Conservation (phyloP, 768 basidiomycete species). For the Rhodosporidiobolus sp. region DNA sequence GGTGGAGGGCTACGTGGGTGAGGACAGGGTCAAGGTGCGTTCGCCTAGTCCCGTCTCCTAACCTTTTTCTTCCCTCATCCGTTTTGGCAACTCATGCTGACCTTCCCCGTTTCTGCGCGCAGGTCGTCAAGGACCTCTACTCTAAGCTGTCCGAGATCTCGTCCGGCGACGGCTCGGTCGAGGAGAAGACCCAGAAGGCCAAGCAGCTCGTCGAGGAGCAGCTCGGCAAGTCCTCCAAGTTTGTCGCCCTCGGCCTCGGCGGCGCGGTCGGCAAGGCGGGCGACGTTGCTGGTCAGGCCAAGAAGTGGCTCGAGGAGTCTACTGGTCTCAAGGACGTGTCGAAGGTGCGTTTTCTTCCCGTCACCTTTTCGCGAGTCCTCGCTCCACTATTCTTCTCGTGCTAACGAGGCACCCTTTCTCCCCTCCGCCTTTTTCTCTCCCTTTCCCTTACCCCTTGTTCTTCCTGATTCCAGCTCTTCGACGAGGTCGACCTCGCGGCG, state of each 20-base stretch:
- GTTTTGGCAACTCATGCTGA: too few relatives aligned
- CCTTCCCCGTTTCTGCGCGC: not conserved
- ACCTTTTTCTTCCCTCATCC: too few relatives aligned
- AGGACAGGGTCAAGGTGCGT: slow-evolving; percentile 42
- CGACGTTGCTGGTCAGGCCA: not conserved
- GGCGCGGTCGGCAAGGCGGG: slow-evolving; percentile 4
- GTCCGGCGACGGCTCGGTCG: slow-evolving; percentile 29
- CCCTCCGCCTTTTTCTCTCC: too few relatives aligned
- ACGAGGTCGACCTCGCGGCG: slow-evolving; percentile 27
- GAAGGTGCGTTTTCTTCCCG: slow-evolving; percentile 26
- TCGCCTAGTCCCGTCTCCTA: not conserved
- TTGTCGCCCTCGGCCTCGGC: slow-evolving; percentile 2
- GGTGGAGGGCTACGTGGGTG: slow-evolving; percentile 41
- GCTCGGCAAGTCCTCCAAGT: slow-evolving; percentile 32
- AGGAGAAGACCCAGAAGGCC: slow-evolving; percentile 38
- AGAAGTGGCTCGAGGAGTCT: slow-evolving; percentile 13
- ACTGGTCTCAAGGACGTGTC: slow-evolving; percentile 29
- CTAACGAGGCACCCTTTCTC: too few relatives aligned
- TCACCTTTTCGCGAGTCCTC: too few relatives aligned
- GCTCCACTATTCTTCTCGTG: not conserved
- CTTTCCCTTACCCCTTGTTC: too few relatives aligned
- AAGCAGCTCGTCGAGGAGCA: slow-evolving; percentile 40
- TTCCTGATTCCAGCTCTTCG: slow-evolving; percentile 28
- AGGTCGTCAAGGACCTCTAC: slow-evolving; percentile 42
- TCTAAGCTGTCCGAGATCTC: slow-evolving; percentile 40